Evolutionary conservation across 768 basidiomycete species (phyloP).

Genomic region (Lentinula aciculospora): DNA sequence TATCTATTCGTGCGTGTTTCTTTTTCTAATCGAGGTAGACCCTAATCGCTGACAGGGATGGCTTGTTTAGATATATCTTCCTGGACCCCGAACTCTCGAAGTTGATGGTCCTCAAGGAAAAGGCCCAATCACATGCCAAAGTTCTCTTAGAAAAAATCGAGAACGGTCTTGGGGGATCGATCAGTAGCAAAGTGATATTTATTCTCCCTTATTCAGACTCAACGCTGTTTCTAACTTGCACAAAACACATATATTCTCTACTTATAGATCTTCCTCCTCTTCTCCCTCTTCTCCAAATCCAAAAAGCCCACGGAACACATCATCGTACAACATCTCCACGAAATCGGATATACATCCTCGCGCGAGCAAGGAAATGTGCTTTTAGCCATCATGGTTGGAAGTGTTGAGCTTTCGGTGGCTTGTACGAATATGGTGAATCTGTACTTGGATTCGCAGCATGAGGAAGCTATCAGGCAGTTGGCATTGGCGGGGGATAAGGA

Average conservation of each 20-base stretch:
- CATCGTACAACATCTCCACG: conserved; percentile 52
- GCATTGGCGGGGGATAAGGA: conserved; percentile 28
- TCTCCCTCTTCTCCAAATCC: conserved; percentile 38
- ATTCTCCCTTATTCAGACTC: not conserved
- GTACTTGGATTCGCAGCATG: conserved; percentile 49
- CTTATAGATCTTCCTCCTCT: conserved; percentile 30
- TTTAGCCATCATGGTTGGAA: conserved; percentile 65
- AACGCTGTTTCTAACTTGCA: not conserved
- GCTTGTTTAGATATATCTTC: conserved; percentile 63
- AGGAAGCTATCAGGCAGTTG: conserved; percentile 28
- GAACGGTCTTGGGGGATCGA: conserved; percentile 23
- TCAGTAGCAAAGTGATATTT: conserved; percentile 37
- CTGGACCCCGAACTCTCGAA: conserved; percentile 60
- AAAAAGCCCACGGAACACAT: conserved; percentile 44
- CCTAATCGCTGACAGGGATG: not conserved
- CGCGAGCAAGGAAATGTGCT: conserved; percentile 67
- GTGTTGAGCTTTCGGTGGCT: conserved; percentile 66
- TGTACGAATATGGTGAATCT: conserved; percentile 62
- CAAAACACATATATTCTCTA: not conserved
- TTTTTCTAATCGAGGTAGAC: not conserved
- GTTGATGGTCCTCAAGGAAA: conserved; percentile 47
- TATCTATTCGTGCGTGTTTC: conserved; percentile 56
- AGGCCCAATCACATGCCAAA: conserved; percentile 46
- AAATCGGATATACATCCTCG: conserved; percentile 42
- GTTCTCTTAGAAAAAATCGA: conserved; percentile 56